Conservation (phyloP, 148 eudicot species). For the Rhododendron ovatum region DNA sequence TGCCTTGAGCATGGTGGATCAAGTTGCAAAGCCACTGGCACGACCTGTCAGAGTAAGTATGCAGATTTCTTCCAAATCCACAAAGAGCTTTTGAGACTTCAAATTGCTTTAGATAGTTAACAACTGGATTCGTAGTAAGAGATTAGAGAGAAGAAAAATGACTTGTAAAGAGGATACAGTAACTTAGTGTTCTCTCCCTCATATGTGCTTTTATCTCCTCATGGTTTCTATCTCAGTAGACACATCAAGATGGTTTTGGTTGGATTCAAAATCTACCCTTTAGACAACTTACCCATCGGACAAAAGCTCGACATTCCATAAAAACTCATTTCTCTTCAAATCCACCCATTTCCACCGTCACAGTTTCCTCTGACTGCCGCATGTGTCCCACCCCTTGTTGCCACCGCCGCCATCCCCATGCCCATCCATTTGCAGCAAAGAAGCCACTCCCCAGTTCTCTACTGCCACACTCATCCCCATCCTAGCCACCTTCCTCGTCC, state of each 20-base stretch:
- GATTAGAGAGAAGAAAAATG: background rate
- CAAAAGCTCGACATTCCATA: background rate
- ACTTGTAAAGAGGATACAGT: background rate
- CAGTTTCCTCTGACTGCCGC: background rate
- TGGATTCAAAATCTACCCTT: background rate
- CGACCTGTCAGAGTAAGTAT: conserved; percentile 80
- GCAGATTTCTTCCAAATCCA: background rate
- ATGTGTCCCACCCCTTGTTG: background rate
- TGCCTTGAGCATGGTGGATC: conserved; percentile 95
- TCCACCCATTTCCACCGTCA: background rate
- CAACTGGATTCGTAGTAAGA: background rate
- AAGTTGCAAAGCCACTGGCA: conserved; percentile 87
- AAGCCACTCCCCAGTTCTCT: background rate
- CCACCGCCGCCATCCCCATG: background rate
- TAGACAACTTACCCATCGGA: background rate
- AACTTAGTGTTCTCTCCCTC: background rate
- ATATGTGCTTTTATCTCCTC: background rate
- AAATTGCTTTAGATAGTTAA: background rate
- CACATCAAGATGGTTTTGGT: background rate
- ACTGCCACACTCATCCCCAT: background rate
- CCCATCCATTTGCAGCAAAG: background rate
- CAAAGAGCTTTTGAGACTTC: background rate
- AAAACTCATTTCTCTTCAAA: background rate
- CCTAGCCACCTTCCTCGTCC: background rate
- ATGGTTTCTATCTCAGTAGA: background rate